phyloP scores from a whole-genome alignment of 495 filamentous ascomycete species.

The Physcia stellaris region DNA sequence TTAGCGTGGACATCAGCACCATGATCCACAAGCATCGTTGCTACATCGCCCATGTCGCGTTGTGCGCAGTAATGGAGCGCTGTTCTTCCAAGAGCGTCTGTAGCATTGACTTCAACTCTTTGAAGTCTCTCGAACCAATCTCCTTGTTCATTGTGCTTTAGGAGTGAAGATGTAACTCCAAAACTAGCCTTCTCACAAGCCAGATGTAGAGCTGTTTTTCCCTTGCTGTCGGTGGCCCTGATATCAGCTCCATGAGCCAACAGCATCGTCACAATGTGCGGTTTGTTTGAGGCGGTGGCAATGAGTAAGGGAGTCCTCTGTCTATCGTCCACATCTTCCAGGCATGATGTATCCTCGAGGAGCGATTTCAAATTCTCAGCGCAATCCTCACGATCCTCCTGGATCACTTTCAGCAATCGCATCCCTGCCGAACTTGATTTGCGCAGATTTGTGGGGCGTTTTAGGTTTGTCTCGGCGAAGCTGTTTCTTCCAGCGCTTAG shows the following conservation, averaged over 20 bases:
- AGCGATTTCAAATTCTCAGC: neutral
- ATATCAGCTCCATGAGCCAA: too few species aligned
- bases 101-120: neutral
- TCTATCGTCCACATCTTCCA: neutral
- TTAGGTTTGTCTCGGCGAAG: too few species aligned
- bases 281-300: neutral
- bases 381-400: neutral
- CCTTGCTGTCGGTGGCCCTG: too few species aligned
- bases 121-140: neutral
- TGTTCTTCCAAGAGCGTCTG: slow-evolving; percentile 11
- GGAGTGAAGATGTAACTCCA: too few species aligned
- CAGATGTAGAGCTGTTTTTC: too few species aligned
- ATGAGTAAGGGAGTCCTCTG: neutral
- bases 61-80: slow-evolving; percentile 18
- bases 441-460: too few species aligned
- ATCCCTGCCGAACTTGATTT: too few species aligned
- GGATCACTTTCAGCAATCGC: neutral
- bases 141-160: too few species aligned
- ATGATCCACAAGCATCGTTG: slow-evolving; percentile 11
- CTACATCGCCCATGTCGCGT: slow-evolving; percentile 13
- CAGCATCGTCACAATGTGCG: neutral
- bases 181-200: too few species aligned
- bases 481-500: too few species aligned
- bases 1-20: slow-evolving; percentile 16
- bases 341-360: neutral